These are phyloP conservation scores for Blakeslea trispora DNA, from an alignment of 371 early-diverging fungal species.

Conservation along the genomic window DNA sequence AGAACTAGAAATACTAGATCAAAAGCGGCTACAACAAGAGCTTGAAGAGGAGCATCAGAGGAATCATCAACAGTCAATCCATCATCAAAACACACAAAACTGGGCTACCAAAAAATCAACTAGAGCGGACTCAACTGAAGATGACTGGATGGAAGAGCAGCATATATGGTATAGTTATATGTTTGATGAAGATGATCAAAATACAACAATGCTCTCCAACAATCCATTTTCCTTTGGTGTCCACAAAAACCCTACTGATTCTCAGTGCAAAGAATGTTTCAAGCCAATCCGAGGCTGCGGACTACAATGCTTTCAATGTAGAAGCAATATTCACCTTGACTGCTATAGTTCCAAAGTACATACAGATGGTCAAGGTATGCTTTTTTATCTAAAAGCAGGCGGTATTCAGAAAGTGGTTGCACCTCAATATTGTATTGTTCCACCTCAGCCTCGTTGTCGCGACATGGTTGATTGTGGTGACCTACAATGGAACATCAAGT, in stretches of 20 bases:
- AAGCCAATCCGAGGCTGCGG: slow-evolving; percentile 52
- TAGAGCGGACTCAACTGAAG: slow-evolving; percentile 3
- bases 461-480: slow-evolving; percentile 17
- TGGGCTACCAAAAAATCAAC: slow-evolving; percentile 1
- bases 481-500: slow-evolving; percentile 19
- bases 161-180: slow-evolving; percentile 52
- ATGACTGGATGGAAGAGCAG: slow-evolving; percentile 18
- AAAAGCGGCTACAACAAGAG: slow-evolving; percentile 29
- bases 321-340: slow-evolving; percentile 41
- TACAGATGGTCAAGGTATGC: slow-evolving; percentile 34
- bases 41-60: slow-evolving; percentile 32
- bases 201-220: background rate
- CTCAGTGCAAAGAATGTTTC: slow-evolving; percentile 56
- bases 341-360: slow-evolving; percentile 31
- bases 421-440: slow-evolving; percentile 45
- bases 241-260: slow-evolving; percentile 31
- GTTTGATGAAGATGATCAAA: slow-evolving; percentile 17
- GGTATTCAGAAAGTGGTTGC: slow-evolving; percentile 50
- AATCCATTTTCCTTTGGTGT: slow-evolving; percentile 9
- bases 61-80: background rate
- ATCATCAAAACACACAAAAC: background rate
- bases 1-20: slow-evolving; percentile 33
- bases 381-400: slow-evolving; percentile 48
- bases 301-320: slow-evolving; percentile 57
- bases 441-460: slow-evolving; percentile 26